Evolutionary conservation across 306 rosid genomes (phyloP).

Genomic region (Styphnolobium japonicum): DNA sequence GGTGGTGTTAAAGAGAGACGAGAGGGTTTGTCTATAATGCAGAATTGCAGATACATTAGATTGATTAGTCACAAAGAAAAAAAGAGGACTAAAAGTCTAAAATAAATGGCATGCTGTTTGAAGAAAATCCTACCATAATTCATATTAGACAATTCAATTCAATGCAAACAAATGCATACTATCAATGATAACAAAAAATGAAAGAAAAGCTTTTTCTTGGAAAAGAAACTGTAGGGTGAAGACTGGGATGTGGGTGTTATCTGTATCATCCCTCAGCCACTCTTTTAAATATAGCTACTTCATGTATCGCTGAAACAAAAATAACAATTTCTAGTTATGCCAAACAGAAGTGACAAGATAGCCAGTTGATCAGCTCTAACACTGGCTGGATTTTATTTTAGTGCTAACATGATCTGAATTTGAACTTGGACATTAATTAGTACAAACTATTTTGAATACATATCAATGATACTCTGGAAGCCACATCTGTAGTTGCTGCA

Average conservation of each 20-base stretch:
- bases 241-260: too few relatives aligned
- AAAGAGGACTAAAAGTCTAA: too few relatives aligned
- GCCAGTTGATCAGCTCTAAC: background rate
- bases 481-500: too few relatives aligned
- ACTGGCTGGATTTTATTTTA: constrained; percentile 30
- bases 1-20: too few relatives aligned
- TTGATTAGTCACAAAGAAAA: too few relatives aligned
- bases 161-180: background rate
- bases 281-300: background rate
- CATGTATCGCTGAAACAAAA: background rate
- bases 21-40: too few relatives aligned
- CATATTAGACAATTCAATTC: background rate
- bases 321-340: background rate
- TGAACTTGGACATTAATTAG: constrained; percentile 18
- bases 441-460: constrained; percentile 26
- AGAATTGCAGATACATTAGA: too few relatives aligned
- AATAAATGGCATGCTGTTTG: too few relatives aligned
- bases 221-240: too few relatives aligned
- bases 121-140: too few relatives aligned
- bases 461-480: constrained; percentile 19
- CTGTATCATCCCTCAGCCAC: background rate
- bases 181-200: background rate
- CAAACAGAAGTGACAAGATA: background rate
- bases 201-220: background rate
- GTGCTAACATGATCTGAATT: constrained; percentile 22